A percentile compares a stretch with the other conserved stretches of the same genome.
These are phyloP conservation scores for Candida anglica DNA, from an alignment of 805 yeast genomes.

Conservation along the genomic window DNA sequence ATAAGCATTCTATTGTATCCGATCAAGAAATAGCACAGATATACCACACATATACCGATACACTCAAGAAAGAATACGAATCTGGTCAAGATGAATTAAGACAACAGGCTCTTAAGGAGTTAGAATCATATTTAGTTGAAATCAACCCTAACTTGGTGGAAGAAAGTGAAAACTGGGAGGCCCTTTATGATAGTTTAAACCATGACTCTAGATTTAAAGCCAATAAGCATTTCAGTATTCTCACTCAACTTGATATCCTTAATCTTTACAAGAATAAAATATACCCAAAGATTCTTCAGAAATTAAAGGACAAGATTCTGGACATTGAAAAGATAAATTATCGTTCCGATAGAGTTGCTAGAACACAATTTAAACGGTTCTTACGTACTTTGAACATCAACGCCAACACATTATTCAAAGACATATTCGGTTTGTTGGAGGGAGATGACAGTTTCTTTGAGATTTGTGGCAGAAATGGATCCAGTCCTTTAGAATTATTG, in stretches of 20 bases:
- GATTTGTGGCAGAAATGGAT: constrained; percentile 72
- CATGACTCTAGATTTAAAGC: constrained; percentile 53
- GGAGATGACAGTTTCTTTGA: constrained; percentile 55
- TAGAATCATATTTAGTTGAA: constrained; percentile 47
- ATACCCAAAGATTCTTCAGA: constrained; percentile 21
- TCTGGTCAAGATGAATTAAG: constrained; percentile 22
- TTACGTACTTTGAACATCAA: constrained; percentile 41
- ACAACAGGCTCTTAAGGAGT: constrained; percentile 48
- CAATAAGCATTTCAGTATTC: constrained; percentile 48
- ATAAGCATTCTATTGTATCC: constrained; percentile 54
- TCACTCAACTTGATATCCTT: constrained; percentile 60
- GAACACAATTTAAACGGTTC: constrained; percentile 53
- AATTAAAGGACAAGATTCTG: constrained; percentile 17
- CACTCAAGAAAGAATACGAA: constrained; percentile 29
- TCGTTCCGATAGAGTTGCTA: constrained; percentile 58
- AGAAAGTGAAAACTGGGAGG: constrained; percentile 34
- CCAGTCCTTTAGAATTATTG: constrained; percentile 71
- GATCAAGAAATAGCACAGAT: constrained; percentile 54
- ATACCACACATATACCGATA: constrained; percentile 47
- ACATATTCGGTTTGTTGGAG: constrained; percentile 47
- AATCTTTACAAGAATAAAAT: constrained; percentile 42
- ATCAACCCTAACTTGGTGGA: constrained; percentile 24
- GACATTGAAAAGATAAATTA: constrained; percentile 37
- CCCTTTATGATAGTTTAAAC: constrained; percentile 28
- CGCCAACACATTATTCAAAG: constrained; percentile 58